Evolutionary conservation across 164 flowering plant genomes (phyloP).

Genomic region (Umbilicus rupestris): DNA sequence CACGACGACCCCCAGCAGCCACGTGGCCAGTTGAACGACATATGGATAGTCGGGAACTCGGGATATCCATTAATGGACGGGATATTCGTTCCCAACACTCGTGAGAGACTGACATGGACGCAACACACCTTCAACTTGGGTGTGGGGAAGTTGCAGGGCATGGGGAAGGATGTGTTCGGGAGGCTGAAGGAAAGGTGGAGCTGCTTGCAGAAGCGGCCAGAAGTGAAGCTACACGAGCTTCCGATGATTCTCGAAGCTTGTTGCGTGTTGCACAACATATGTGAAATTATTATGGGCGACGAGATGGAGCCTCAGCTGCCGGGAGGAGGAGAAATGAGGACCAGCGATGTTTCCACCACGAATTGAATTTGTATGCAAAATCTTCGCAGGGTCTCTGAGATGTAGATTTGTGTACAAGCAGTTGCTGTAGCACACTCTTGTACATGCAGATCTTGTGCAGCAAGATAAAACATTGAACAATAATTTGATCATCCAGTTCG

Average conservation of each 20-base stretch:
- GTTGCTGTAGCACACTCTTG: too few species aligned
- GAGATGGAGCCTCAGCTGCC: slow-evolving; percentile 37
- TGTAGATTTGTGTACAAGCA: too few species aligned
- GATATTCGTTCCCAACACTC: slow-evolving; percentile 63
- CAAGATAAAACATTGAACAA: too few species aligned
- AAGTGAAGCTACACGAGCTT: slow-evolving; percentile 71
- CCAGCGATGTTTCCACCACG: too few species aligned
- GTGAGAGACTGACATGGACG: slow-evolving; percentile 65
- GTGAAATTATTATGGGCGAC: slow-evolving; percentile 60
- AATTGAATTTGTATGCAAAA: too few species aligned
- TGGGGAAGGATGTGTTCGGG: slow-evolving; percentile 45
- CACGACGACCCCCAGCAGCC: slow-evolving; percentile 73
- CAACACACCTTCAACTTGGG: slow-evolving; percentile 74
- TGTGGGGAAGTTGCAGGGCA: slow-evolving; percentile 29
- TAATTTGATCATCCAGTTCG: too few species aligned
- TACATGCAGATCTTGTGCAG: too few species aligned
- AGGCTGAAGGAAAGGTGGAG: slow-evolving; percentile 68
- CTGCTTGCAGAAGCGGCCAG: slow-evolving; percentile 77
- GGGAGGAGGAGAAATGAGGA: too few species aligned
- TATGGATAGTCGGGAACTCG: slow-evolving; percentile 51
- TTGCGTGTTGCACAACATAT: slow-evolving; percentile 74
- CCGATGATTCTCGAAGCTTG: slow-evolving; percentile 80
- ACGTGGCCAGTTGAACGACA: slow-evolving; percentile 44
- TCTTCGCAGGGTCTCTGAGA: too few species aligned
- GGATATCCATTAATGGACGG: slow-evolving; percentile 62